Conservation (phyloP, 2,329 filamentous ascomycete species). For the Sordariomycetes sp. region DNA sequence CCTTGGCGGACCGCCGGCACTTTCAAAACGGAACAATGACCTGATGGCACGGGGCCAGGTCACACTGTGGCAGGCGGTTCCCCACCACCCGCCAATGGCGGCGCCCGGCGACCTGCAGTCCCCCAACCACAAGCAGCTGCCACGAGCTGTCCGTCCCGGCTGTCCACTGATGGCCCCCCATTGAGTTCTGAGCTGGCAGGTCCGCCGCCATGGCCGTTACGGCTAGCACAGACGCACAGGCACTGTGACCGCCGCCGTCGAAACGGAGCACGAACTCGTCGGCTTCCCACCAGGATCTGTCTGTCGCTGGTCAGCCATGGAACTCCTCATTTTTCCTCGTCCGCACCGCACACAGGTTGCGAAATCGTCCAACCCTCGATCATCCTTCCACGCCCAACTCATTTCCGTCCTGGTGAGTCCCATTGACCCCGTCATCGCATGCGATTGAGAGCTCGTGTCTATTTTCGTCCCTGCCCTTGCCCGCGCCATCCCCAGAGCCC, state of each 20-base stretch:
- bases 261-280: slow-evolving; percentile 3
- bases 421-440: slow-evolving; percentile 17
- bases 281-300: neutral
- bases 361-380: slow-evolving; percentile 12
- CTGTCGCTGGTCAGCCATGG: neutral
- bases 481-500: slow-evolving; percentile 1
- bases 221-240: neutral
- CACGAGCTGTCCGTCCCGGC: neutral
- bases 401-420: slow-evolving; percentile 22
- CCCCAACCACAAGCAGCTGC: neutral
- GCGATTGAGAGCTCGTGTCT: slow-evolving; percentile 19
- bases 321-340: slow-evolving; percentile 6
- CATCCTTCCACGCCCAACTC: slow-evolving; percentile 17
- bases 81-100: neutral
- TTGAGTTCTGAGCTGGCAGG: neutral
- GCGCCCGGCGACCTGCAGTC: neutral
- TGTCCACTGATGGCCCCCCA: neutral
- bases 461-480: slow-evolving; percentile 9
- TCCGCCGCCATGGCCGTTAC: neutral
- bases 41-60: neutral
- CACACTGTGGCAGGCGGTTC: slow-evolving; percentile 2
- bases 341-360: slow-evolving; percentile 9
- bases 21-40: slow-evolving; percentile 4
- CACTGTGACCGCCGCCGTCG: neutral
- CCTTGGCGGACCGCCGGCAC: neutral